Conservation (phyloP, 495 filamentous ascomycete genomes). For the Viridothelium virens region DNA sequence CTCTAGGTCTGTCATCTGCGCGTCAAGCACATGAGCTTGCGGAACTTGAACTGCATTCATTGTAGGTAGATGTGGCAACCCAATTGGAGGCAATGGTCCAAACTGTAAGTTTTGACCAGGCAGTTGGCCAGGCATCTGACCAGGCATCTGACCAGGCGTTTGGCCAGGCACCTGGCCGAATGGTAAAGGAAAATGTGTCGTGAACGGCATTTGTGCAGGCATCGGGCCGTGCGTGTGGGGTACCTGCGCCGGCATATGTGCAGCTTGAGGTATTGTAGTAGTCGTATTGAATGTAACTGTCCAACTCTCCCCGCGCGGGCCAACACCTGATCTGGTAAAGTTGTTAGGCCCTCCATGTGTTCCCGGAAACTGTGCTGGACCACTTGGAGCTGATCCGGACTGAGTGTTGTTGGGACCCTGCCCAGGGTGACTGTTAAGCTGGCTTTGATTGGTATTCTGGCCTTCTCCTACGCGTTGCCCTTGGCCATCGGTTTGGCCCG, state of each 20-base stretch:
- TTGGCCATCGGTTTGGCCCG: not conserved
- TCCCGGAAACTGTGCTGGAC: not conserved
- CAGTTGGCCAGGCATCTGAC: not conserved
- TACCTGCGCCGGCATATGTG: not conserved
- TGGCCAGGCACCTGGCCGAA: not conserved
- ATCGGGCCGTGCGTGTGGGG: not conserved
- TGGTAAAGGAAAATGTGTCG: not conserved
- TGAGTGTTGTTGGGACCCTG: not conserved
- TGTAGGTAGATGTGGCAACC: not conserved
- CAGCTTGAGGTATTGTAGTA: constrained; percentile 15
- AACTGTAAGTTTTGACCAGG: constrained; percentile 3
- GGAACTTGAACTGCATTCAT: not conserved
- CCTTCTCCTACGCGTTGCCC: not conserved
- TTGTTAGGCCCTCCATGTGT: constrained; percentile 14
- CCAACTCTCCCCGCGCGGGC: constrained; percentile 27
- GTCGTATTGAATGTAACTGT: constrained; percentile 24
- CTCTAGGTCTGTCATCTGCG: not conserved
- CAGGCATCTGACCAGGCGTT: not conserved
- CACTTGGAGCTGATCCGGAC: not conserved
- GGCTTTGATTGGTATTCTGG: not conserved
- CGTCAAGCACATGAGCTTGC: not conserved
- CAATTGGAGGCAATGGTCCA: not conserved
- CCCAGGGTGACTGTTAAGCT: constrained; percentile 13
- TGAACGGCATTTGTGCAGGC: not conserved
- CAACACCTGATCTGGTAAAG: constrained; percentile 25